These are phyloP conservation scores for Myriangium duriaei DNA, from an alignment of 2,329 filamentous ascomycete genomes.

Conservation along the genomic window DNA sequence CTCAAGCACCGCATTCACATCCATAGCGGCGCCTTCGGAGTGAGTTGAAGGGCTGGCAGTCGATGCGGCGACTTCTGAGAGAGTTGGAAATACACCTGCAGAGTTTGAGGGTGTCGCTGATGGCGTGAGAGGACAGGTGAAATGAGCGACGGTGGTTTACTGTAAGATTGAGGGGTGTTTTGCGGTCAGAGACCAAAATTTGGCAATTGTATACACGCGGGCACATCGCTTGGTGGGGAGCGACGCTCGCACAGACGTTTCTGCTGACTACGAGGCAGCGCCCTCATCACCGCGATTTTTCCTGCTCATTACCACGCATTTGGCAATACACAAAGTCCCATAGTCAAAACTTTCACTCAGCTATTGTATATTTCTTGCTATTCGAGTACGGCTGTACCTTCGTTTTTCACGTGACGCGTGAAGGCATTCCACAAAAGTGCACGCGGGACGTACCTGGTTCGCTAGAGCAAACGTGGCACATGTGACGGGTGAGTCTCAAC, in stretches of 20 bases:
- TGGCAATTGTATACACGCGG: conserved; percentile 3
- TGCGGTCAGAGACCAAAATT: conserved; percentile 6
- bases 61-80: too few relatives aligned
- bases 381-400: too few relatives aligned
- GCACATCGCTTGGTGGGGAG: conserved; percentile 10
- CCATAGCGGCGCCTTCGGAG: conserved; percentile 49
- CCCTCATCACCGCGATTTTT: not conserved
- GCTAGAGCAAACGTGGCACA: not conserved
- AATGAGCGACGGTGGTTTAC: conserved; percentile 5
- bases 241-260: conserved; percentile 9
- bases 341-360: too few relatives aligned
- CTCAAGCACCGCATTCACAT: conserved; percentile 95
- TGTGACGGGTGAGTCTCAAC: not conserved
- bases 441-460: too few relatives aligned
- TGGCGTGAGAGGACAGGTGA: not conserved
- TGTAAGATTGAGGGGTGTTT: conserved; percentile 1
- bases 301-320: too few relatives aligned
- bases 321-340: too few relatives aligned
- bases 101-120: too few relatives aligned
- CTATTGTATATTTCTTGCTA: not conserved
- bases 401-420: too few relatives aligned
- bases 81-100: too few relatives aligned
- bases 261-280: not conserved
- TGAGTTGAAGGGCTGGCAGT: not conserved
- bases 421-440: not conserved